Evolutionary conservation across 805 yeast species (phyloP), one percentile per base, ranked within the genome.

Genomic region (Teunomyces aglyptinius): DNA sequence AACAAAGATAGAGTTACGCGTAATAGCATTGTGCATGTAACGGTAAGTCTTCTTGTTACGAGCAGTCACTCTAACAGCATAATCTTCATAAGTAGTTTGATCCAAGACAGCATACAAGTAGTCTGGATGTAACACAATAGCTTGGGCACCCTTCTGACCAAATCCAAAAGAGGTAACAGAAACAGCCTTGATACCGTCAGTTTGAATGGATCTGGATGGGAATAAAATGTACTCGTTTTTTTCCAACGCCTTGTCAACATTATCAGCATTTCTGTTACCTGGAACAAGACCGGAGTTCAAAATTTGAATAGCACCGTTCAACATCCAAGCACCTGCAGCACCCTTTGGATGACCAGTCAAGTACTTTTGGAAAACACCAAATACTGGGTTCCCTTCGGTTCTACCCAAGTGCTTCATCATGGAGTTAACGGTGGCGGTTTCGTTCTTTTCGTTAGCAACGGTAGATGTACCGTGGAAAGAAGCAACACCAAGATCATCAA

Each of bases 271-370:
- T 73, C 97, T 83, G 81, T 94, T 94, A 70, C 99, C 99, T 58
- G 99, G 99, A 58, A 94, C 96, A 61, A 91, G 63, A 71, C 99
- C 98, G 61, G 87, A 70, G 75, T 89, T 86, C 68, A 94, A 77
- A 57, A 91, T 84, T 77, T 94, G 99, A 57, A 94, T 75, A 48
- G 89, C 96, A 73, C 99, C 99, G 71, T 94, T 95, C 81, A 94
- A 75, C 99, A 94, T 94, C 99, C 99, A 94, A 49, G 99, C 98
- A 80, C 97, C 99, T 48, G 99, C 99, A 60, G 99, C 99, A 82
- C 99, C 99, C 87, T 94, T 94, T 61, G 99, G 99, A 78, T 94
- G 99, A 75, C 99, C 99, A 60, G 99, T 94, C 65, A 94, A 82
- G 83, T 81, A 94, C 75, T 94, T 94, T 76, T 94, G 99, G 96